A percentile compares a stretch with the other conserved stretches of the same genome.
These are phyloP conservation scores for Cercospora beticola DNA, from an alignment of 2,329 filamentous ascomycete genomes.

Conservation along the genomic window DNA sequence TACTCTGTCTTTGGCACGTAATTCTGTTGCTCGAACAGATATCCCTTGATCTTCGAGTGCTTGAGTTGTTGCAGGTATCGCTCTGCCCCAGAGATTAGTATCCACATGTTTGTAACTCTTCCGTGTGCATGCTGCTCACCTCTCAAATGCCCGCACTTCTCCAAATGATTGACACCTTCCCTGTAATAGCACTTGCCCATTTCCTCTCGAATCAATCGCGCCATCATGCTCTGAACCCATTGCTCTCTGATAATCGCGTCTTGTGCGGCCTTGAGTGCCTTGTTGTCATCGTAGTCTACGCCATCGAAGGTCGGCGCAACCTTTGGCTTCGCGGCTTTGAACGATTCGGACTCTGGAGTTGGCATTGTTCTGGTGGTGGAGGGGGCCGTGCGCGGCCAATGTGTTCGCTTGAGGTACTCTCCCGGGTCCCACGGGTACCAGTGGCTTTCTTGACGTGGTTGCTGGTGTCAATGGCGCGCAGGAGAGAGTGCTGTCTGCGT, in stretches of 20 bases:
- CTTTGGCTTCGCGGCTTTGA: conserved; percentile 79
- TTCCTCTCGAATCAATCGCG: conserved; percentile 75
- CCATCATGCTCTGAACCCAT: conserved; percentile 90
- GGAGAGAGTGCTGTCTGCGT: not conserved
- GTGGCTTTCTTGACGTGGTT: not conserved
- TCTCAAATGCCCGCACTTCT: conserved; percentile 80
- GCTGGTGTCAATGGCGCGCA: conserved; percentile 8
- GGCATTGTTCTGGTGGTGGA: conserved; percentile 58
- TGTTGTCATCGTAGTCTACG: conserved; percentile 82
- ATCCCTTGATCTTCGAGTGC: conserved; percentile 74
- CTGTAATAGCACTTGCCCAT: conserved; percentile 81
- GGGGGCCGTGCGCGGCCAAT: conserved; percentile 1
- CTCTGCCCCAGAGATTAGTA: conserved; percentile 52
- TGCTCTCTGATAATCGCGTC: conserved; percentile 81
- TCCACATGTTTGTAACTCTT: not conserved
- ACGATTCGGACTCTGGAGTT: conserved; percentile 77
- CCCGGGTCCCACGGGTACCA: not conserved
- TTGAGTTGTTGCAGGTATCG: conserved; percentile 77
- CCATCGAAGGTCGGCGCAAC: conserved; percentile 82
- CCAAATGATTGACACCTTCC: conserved; percentile 82
- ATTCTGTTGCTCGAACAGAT: conserved; percentile 77
- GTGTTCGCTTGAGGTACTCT: not conserved
- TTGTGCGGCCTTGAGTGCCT: conserved; percentile 76
- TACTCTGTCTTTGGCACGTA: conserved; percentile 46
- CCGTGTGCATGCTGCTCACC: conserved; percentile 55